Percentiles rank a stretch among this genome's conserved stretches.
These are phyloP conservation scores for Geotrichum cucujoidarum DNA, from an alignment of 1,139 yeast species.

Conservation along the genomic window DNA sequence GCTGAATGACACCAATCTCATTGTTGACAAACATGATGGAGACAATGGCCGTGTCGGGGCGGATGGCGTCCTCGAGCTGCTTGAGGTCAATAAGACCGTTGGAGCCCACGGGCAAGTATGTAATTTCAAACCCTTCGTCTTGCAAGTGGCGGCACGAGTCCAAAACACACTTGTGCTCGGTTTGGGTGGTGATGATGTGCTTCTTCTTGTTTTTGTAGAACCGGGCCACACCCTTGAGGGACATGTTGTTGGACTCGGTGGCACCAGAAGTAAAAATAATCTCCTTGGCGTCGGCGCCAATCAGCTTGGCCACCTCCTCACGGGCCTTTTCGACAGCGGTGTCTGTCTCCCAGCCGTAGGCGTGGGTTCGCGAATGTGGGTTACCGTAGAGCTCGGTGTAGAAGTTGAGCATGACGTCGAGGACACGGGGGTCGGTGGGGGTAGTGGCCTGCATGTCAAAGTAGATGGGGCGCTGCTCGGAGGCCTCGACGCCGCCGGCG, in stretches of 20 bases:
- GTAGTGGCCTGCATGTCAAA: slow-evolving; percentile 97
- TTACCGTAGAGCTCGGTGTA: slow-evolving; percentile 94
- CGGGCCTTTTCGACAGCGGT: slow-evolving; percentile 87
- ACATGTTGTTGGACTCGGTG: slow-evolving; percentile 94
- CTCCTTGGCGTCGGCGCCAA: slow-evolving; percentile 93
- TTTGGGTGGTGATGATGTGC: slow-evolving; percentile 92
- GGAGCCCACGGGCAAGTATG: slow-evolving; percentile 76
- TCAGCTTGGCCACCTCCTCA: slow-evolving; percentile 69
- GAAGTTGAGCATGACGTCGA: slow-evolving; percentile 88
- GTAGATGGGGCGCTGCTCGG: slow-evolving; percentile 66
- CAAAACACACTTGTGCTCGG: slow-evolving; percentile 96
- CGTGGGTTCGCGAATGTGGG: slow-evolving; percentile 86
- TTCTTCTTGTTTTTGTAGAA: slow-evolving; percentile 85
- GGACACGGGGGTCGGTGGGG: slow-evolving; percentile 93
- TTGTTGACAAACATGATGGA: slow-evolving; percentile 98
- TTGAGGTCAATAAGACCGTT: slow-evolving; percentile 80
- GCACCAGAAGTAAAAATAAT: slow-evolving; percentile 97
- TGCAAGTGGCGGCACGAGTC: slow-evolving; percentile 93
- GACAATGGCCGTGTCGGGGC: slow-evolving; percentile 87
- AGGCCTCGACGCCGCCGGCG: slow-evolving; percentile 7
- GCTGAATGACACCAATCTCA: slow-evolving; percentile 97
- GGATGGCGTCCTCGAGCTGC: slow-evolving; percentile 72
- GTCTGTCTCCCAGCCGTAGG: slow-evolving; percentile 99
- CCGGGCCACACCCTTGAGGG: slow-evolving; percentile 89
- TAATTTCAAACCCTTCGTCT: slow-evolving; percentile 95